Base-by-base conservation (phyloP, 2,329 filamentous ascomycete species). In the Aspergillus brunneoviolaceus region DNA sequence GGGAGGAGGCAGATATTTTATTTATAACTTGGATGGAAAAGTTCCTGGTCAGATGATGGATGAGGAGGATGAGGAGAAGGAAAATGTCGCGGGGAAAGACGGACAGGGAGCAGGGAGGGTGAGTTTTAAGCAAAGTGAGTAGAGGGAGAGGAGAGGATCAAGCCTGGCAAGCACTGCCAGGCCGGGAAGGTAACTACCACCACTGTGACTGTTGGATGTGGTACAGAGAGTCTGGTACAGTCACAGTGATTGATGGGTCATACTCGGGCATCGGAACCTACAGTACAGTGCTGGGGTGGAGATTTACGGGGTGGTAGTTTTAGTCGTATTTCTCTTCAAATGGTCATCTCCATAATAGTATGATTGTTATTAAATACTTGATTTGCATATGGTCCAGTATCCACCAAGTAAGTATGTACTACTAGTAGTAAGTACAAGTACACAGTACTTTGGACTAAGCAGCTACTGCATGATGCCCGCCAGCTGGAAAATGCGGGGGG, bases 1-100 rank as follows among this genome's bases (percentile, higher is more conserved):
- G 25, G 62, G 60, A 53, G 57, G 25, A 6, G 25, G 27, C 27
- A 61, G 58, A 61, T 63, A 56, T 49, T 45, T 45, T 45, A 45
- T 45, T 45, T 45, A 45, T 19, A 19, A 45, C 39, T 45, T 45
- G 33, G 16, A 19, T 19, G 14, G n/a, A 16, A 19, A 19, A 3
- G 14, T 3, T 45, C 16, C 16, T 16, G 39, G 39, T 45, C 39
- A 45, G 39, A 45, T 45, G 42, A 51, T 42, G 55, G 31, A 21
- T 21, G 49, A 59, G 33, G 51, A 50, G 25, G 49, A 23, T 2
- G 47, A 16, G 52, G 62, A 61, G 53, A 56, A 64, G 59, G 60
- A 65, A 55, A 49, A 25, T 51, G 50, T 45, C 25, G 56, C 57
- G 48, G 56, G 55, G 54, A 47, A 55, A 55, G 21, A 29, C 55